Conservation (phyloP, 169 alveolate species). For the Eimeria necatrix region DNA sequence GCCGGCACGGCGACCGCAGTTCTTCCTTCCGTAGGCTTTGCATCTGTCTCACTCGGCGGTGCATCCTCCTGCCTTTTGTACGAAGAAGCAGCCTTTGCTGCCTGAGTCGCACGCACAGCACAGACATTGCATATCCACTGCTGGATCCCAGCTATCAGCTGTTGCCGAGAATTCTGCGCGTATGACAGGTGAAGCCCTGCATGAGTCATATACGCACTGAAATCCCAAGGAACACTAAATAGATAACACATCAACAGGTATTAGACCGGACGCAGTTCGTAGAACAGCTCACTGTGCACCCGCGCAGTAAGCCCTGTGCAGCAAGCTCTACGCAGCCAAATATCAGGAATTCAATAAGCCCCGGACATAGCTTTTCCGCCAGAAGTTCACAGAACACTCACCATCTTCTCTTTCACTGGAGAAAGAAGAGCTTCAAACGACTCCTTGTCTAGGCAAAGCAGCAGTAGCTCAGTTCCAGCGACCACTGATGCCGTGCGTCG, state of each 20-base stretch:
- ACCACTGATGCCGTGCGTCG: constrained; percentile 85
- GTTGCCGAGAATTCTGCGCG: too few relatives aligned
- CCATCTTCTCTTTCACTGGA: constrained; percentile 76
- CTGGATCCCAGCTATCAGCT: too few relatives aligned
- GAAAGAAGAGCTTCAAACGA: constrained; percentile 73
- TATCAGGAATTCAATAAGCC: too few relatives aligned
- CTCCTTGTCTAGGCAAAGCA: constrained; percentile 79
- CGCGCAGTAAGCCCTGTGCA: too few relatives aligned
- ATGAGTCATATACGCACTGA: too few relatives aligned
- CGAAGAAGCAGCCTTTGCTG: constrained; percentile 75
- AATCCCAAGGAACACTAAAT: too few relatives aligned
- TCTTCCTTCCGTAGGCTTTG: constrained; percentile 32
- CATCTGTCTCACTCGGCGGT: constrained; percentile 59
- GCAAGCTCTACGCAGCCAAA: too few relatives aligned
- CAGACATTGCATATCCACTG: background rate
- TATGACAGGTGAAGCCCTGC: too few relatives aligned
- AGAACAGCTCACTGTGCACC: too few relatives aligned
- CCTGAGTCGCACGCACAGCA: constrained; percentile 43
- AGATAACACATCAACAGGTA: too few relatives aligned
- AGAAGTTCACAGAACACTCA: background rate
- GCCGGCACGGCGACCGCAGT: background rate
- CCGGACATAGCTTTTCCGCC: too few relatives aligned
- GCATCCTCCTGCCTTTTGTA: constrained; percentile 79
- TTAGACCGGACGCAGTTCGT: too few relatives aligned
- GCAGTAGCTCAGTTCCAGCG: constrained; percentile 83